Conservation (phyloP, 1,284 basidiomycete genomes). For the Anthracocystis panici-leucophaei region DNA sequence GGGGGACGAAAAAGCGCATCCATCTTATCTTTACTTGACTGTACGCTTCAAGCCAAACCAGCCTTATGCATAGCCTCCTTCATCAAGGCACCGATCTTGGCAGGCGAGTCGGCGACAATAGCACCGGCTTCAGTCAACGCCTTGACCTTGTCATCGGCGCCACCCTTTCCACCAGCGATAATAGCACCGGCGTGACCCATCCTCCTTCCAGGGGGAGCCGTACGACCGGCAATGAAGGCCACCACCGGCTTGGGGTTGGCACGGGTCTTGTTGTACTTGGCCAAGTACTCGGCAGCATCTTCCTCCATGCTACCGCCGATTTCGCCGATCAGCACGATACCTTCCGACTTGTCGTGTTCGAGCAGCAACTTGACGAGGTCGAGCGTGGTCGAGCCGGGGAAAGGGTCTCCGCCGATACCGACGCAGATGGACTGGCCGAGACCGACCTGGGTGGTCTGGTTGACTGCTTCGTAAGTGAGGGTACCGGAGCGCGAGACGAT, state of each 20-base stretch:
- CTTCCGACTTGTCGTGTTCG: conserved; percentile 79
- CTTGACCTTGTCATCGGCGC: conserved; percentile 92
- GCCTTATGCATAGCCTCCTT: conserved; percentile 66
- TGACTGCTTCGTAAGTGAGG: conserved; percentile 68
- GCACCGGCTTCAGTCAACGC: conserved; percentile 94
- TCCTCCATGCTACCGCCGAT: conserved; percentile 99
- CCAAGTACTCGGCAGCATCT: conserved; percentile 95
- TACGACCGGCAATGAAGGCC: conserved; percentile 93
- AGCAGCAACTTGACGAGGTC: conserved; percentile 98
- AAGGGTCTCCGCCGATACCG: conserved; percentile 98
- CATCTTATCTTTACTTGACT: background rate
- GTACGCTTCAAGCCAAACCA: conserved; percentile 48
- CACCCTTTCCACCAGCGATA: conserved; percentile 96
- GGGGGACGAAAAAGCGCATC: too few species aligned
- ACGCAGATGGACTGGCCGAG: conserved; percentile 96
- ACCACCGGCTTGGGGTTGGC: conserved; percentile 93
- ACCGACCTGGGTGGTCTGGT: conserved; percentile 93
- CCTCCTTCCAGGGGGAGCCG: conserved; percentile 94
- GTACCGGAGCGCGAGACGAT: conserved; percentile 79
- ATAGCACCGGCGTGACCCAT: conserved; percentile 91
- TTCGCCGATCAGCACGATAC: conserved; percentile 97
- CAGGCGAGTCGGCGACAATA: conserved; percentile 91
- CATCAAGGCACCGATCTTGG: conserved; percentile 71
- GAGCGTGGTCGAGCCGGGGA: conserved; percentile 94
- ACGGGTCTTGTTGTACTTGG: conserved; percentile 90